These are phyloP conservation scores for Daldinia eschscholtzii DNA, from an alignment of 2,329 filamentous ascomycete genomes.

Conservation along the genomic window DNA sequence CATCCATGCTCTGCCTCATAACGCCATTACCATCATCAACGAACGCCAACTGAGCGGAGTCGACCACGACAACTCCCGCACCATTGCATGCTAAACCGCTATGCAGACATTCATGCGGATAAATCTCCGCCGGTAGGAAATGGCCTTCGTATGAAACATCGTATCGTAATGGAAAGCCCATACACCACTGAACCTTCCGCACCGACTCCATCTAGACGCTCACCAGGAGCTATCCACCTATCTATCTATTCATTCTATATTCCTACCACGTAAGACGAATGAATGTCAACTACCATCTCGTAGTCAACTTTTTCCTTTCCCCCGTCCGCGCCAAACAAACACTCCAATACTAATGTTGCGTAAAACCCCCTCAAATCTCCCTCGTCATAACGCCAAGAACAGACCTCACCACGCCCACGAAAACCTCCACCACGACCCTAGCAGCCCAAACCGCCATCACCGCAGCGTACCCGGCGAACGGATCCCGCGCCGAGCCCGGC, in stretches of 20 bases:
- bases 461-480: conserved; percentile 31
- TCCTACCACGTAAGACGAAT: not conserved
- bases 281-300: not conserved
- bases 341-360: not conserved
- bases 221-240: not conserved
- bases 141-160: not conserved
- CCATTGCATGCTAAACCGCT: not conserved
- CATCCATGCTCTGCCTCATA: not conserved
- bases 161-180: not conserved
- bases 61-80: not conserved
- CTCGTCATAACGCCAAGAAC: not conserved
- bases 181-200: not conserved
- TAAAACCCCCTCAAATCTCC: not conserved
- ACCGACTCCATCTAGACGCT: not conserved
- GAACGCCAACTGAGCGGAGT: not conserved
- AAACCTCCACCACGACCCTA: not conserved
- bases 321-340: not conserved
- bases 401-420: not conserved
- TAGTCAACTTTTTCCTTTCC: not conserved
- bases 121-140: not conserved
- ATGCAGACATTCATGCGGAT: not conserved
- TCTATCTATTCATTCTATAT: not conserved
- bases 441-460: conserved; percentile 17
- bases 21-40: not conserved
- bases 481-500: conserved; percentile 20